Evolutionary conservation across 345 rosid genomes (phyloP).

Genomic region (Moringa oleifera): DNA sequence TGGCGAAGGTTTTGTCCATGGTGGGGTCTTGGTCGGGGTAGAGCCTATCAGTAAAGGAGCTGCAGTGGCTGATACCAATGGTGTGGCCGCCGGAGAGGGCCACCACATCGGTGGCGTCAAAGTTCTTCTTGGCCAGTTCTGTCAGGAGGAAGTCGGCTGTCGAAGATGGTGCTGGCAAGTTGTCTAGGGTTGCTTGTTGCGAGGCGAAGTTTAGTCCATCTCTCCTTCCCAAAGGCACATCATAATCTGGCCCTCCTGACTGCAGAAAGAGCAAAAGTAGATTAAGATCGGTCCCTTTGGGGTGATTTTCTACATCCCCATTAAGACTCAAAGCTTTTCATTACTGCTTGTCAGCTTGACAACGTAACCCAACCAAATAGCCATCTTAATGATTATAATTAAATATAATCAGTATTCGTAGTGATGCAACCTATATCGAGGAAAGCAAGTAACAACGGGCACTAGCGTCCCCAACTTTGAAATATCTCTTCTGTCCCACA

Average conservation of each 20-base stretch:
- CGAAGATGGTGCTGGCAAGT: slow-evolving; percentile 49
- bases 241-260: slow-evolving; percentile 83
- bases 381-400: too few species aligned
- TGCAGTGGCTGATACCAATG: slow-evolving; percentile 64
- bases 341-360: too few species aligned
- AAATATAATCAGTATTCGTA: too few species aligned
- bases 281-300: too few species aligned
- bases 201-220: slow-evolving; percentile 60
- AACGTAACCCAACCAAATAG: too few species aligned
- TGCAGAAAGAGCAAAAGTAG: too few species aligned
- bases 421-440: too few species aligned
- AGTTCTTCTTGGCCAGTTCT: slow-evolving; percentile 36
- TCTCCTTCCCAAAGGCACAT: slow-evolving; percentile 63
- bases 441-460: too few species aligned
- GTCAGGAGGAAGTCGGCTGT: slow-evolving; percentile 37
- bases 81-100: slow-evolving; percentile 96
- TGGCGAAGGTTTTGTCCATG: slow-evolving; percentile 66
- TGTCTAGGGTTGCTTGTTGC: slow-evolving; percentile 32
- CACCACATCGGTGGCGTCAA: slow-evolving; percentile 50
- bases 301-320: too few species aligned
- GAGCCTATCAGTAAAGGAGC: slow-evolving; percentile 49
- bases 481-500: too few species aligned
- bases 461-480: too few species aligned
- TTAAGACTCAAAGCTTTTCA: too few species aligned
- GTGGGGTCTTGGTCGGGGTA: slow-evolving; percentile 75